These are phyloP conservation scores for Incumbomyces delicatus DNA, from an alignment of 2,329 filamentous ascomycete genomes.

Conservation along the genomic window DNA sequence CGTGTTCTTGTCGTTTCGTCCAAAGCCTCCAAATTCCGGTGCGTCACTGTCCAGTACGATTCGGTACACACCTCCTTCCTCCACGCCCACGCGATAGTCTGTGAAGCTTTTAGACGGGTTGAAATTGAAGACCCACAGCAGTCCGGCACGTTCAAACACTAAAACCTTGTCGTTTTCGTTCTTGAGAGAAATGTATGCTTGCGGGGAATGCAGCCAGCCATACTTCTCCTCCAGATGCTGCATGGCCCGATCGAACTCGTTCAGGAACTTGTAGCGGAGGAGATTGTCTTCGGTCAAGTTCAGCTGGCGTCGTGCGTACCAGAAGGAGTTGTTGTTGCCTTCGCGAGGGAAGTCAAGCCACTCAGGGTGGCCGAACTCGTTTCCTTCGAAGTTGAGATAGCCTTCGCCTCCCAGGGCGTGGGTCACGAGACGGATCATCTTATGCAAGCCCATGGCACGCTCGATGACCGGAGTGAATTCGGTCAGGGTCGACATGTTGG, in stretches of 20 bases:
- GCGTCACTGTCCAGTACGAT: slow-evolving; percentile 77
- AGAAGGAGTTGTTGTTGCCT: slow-evolving; percentile 87
- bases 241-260: slow-evolving; percentile 90
- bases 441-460: slow-evolving; percentile 85
- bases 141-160: slow-evolving; percentile 83
- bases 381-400: slow-evolving; percentile 97
- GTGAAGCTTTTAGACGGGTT: slow-evolving; percentile 73
- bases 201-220: slow-evolving; percentile 75
- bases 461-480: slow-evolving; percentile 83
- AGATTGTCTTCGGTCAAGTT: slow-evolving; percentile 81
- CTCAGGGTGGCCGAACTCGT: slow-evolving; percentile 96
- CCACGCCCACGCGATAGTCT: slow-evolving; percentile 86
- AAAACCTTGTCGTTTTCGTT: slow-evolving; percentile 89
- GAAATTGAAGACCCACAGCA: slow-evolving; percentile 96
- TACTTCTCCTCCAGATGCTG: slow-evolving; percentile 79
- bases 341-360: slow-evolving; percentile 97
- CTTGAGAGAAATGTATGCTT: slow-evolving; percentile 90
- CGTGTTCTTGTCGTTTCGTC: slow-evolving; percentile 66
- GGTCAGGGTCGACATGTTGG: slow-evolving; percentile 82
- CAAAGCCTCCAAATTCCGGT: slow-evolving; percentile 67
- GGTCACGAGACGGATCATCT: slow-evolving; percentile 92
- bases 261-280: slow-evolving; percentile 81
- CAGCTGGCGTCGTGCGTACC: slow-evolving; percentile 86
- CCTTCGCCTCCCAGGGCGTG: slow-evolving; percentile 88
- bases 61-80: slow-evolving; percentile 73